Evolutionary conservation across 1,284 basidiomycete species (phyloP), one percentile per base, ranked within the genome.

Genomic region (Trametes hirsuta): DNA sequence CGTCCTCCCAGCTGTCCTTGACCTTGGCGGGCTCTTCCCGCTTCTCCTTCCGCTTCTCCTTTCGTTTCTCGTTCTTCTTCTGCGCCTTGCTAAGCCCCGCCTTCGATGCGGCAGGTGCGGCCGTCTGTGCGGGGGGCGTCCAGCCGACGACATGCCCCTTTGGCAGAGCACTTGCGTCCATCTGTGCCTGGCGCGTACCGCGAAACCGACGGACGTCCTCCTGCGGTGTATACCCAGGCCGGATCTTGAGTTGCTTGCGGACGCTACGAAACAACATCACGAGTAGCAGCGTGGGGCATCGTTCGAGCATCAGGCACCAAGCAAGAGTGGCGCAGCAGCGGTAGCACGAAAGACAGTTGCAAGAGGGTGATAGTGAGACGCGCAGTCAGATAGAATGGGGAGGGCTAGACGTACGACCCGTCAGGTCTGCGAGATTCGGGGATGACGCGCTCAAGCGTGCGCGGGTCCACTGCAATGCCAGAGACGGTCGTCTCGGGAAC

Each of bases 171-270:
- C 74, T 81, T 25, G 79, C 72, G 59, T 94, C 92, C 75, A 87
- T 82, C 68, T 89, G 86, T 48, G 83, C 77, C 73, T 94, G 91
- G 39, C 87, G 85, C 47, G 86, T 82, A 22, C 91, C 86, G 47
- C 94, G 85, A 75, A 96, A 98, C 41, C 88, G 86, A 36, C 83
- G 81, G 12, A 97, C 84, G 76, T 98, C 96, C 75, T 98, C 96
- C 73, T 94, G 93, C 0, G 96, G 96, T 1, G 94, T 97, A 76
- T 89, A 98, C 1, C 96, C 96, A 0, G 95, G 95, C 36, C 95
- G 84, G 66, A 98, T 90, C 78, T 91, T 96, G 63, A 92, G 80
- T 74, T 97, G 86, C 75, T 96, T 97, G 58, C 96, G 89, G 22
- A 94, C 75, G 47, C 95, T 97, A 72, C 15, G 41, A 14, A 30